phyloP scores from a whole-genome alignment of 306 rosid species.

The Potentilla sterilis region DNA sequence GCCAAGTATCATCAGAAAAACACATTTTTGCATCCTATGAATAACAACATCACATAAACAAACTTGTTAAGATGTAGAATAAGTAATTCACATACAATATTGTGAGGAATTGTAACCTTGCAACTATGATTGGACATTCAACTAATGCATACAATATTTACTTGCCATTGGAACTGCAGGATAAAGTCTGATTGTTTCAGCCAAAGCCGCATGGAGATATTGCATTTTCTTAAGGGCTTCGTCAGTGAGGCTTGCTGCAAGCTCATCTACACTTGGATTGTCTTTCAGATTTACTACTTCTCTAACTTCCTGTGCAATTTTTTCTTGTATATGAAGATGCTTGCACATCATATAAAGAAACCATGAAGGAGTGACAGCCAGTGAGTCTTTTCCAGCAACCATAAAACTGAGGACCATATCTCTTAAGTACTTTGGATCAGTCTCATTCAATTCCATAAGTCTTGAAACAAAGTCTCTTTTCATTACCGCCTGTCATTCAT shows the following conservation, averaged over 20 bases:
- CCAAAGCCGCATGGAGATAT: conserved; percentile 51
- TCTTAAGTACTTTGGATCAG: conserved; percentile 42
- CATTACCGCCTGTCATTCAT: conserved; percentile 14
- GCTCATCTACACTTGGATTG: conserved; percentile 26
- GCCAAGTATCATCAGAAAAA: conserved; percentile 24
- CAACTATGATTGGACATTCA: background rate
- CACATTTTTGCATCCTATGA: conserved; percentile 23
- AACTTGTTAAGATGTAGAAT: background rate
- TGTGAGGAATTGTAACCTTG: background rate
- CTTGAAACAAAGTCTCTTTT: conserved; percentile 51
- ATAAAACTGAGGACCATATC: conserved; percentile 34
- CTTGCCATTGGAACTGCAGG: conserved; percentile 64
- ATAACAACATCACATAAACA: background rate
- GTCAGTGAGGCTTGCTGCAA: conserved; percentile 38
- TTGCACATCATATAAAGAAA: conserved; percentile 47
- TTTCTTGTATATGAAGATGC: conserved; percentile 51
- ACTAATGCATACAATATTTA: background rate
- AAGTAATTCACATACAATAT: background rate
- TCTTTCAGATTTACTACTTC: conserved; percentile 5
- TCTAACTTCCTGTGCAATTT: conserved; percentile 43
- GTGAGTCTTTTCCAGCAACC: conserved; percentile 29
- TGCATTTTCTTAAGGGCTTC: conserved; percentile 52
- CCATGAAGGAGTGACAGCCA: conserved; percentile 42
- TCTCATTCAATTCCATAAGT: conserved; percentile 35
- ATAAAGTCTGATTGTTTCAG: conserved; percentile 58